Base-by-base conservation (phyloP, 2,329 filamentous ascomycete genomes). In the Fonsecaea pedrosoi region DNA sequence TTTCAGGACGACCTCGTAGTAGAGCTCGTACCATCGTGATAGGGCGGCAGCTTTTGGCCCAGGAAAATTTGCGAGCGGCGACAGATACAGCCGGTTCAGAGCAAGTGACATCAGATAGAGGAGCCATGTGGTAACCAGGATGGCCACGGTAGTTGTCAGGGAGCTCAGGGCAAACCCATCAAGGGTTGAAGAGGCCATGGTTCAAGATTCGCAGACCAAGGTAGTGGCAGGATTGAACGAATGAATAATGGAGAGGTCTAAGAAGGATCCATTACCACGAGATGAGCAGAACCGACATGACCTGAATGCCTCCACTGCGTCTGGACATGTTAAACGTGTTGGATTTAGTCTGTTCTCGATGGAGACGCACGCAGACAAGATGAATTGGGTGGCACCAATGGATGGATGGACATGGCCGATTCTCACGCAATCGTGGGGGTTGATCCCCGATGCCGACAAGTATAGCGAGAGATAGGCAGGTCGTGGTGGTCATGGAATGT, bases 1-100 rank as follows among this genome's bases (percentile, higher is more conserved):
- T 9, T 69, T 54, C 32, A 57, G 61, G 62, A 72, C 45, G 15
- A 73, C 70, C 64, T 76, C 73, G 62, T 72, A 75, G 62, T 75
- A 75, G 38, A 72, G 72, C 38, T 75, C 74, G 57, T 75, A 74
- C 73, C 73, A 75, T 50, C 61, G 58, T 18, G 71, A 72, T 12
- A 71, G 18, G 18, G 73, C 74, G 21, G 70, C 71, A 4, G 69
- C 55, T 40, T 64, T 67, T 5, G 72, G 70, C 10, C 72, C 72
- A 13, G 72, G 72, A 25, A 73, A 71, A 18, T 64, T 62, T 18
- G 71, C 48, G 13, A 73, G 35, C 2, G 72, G 72, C 45, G 55
- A 63, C 35, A 68, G 62, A 37, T 60, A 72, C 12, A 73, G 63
- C 21, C 71, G 68, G 38, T 61, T 55, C 30, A 55, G n/a, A 34